Evolutionary conservation across 139 green algal species (phyloP).

Genomic region (Picochlorum sp.): DNA sequence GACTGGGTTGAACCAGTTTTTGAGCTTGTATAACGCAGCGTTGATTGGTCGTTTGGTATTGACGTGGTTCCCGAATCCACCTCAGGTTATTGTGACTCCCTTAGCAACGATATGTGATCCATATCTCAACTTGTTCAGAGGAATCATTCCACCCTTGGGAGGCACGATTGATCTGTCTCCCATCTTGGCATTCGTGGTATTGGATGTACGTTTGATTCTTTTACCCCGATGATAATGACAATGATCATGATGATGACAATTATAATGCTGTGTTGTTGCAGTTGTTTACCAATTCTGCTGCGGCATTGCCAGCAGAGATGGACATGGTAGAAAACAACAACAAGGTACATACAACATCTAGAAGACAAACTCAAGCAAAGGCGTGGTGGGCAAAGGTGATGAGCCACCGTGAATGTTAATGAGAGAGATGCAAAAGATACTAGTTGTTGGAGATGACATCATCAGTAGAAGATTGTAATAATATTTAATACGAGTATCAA

Average conservation of each 20-base stretch:
- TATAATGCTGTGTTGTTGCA: constrained; percentile 23
- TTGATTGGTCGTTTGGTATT: constrained; percentile 88
- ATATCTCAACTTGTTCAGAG: constrained; percentile 93
- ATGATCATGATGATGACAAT: not conserved
- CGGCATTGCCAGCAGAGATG: constrained; percentile 74
- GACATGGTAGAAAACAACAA: constrained; percentile 22
- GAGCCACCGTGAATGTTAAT: too few relatives aligned
- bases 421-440: too few relatives aligned
- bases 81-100: constrained; percentile 59
- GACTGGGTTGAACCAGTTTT: constrained; percentile 64
- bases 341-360: too few relatives aligned
- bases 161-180: constrained; percentile 89
- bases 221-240: too few relatives aligned
- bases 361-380: too few relatives aligned
- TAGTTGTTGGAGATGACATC: too few relatives aligned
- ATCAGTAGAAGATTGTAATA: too few relatives aligned
- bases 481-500: too few relatives aligned
- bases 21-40: constrained; percentile 89
- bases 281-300: constrained; percentile 78
- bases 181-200: constrained; percentile 91
- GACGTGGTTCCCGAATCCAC: constrained; percentile 93
- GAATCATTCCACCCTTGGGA: constrained; percentile 91
- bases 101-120: constrained; percentile 34
- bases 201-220: constrained; percentile 71
- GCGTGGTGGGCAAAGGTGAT: too few relatives aligned